Percentiles rank a stretch among this genome's conserved stretches.
Evolutionary conservation across 768 basidiomycete genomes (phyloP).

Genomic region (Tricholoma terreum): DNA sequence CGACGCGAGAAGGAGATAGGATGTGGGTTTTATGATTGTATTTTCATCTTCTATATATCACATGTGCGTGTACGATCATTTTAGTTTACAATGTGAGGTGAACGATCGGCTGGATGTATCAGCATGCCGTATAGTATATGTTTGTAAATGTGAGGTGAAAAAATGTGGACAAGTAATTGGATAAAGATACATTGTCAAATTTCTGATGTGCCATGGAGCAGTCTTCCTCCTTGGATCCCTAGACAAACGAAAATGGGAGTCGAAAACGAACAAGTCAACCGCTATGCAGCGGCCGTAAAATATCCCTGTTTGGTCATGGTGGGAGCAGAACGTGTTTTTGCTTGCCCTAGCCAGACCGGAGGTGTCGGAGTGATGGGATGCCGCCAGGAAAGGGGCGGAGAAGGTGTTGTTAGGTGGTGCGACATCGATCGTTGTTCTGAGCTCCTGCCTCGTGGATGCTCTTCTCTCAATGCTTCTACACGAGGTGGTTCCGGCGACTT

Average conservation of each 20-base stretch:
- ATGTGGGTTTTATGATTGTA: background rate
- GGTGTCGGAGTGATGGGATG: conserved; percentile 5
- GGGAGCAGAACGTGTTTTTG: conserved; percentile 17
- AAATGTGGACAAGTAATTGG: background rate
- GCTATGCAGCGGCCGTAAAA: background rate
- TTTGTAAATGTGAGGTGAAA: background rate
- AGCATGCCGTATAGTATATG: background rate
- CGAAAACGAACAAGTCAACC: background rate
- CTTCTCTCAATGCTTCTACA: background rate
- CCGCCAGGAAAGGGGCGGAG: conserved; percentile 23
- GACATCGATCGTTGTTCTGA: background rate
- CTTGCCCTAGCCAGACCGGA: conserved; percentile 13
- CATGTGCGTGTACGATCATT: background rate
- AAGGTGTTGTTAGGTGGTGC: conserved; percentile 10
- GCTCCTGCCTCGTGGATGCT: background rate
- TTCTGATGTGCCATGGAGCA: conserved; percentile 2
- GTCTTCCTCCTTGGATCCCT: conserved; percentile 20
- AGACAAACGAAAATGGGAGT: conserved; percentile 7
- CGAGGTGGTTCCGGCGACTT: conserved; percentile 2
- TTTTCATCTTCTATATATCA: background rate
- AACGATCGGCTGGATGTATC: background rate
- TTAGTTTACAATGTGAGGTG: background rate
- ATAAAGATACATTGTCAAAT: background rate
- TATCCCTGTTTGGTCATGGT: conserved; percentile 7
- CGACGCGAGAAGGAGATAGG: conserved; percentile 60